Conservation (phyloP, 2,329 filamentous ascomycete species). For the Verticillium isaacii region DNA sequence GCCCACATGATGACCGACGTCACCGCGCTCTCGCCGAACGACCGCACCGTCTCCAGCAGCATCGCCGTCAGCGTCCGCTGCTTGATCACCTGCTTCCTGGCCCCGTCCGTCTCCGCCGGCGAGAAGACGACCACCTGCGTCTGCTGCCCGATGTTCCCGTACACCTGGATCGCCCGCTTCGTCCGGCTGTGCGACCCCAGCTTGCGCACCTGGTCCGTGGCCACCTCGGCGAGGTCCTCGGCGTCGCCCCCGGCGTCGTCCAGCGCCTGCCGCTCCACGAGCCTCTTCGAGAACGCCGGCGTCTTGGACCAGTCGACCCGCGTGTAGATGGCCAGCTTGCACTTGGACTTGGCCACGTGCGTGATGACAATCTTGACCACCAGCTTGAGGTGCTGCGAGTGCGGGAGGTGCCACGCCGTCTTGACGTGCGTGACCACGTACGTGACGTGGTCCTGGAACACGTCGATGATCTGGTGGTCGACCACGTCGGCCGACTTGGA, state of each 20-base stretch:
- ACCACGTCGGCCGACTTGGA: conserved; percentile 58
- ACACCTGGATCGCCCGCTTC: conserved; percentile 73
- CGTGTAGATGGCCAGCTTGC: conserved; percentile 83
- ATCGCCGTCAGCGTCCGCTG: conserved; percentile 62
- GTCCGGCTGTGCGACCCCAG: conserved; percentile 70
- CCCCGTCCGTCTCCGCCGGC: conserved; percentile 39
- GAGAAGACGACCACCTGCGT: conserved; percentile 59
- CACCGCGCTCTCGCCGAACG: conserved; percentile 68
- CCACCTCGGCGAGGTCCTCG: conserved; percentile 68
- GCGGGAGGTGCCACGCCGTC: conserved; percentile 79
- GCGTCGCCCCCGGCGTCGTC: conserved; percentile 70
- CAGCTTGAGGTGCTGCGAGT: conserved; percentile 72
- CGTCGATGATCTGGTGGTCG: conserved; percentile 83
- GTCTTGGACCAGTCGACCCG: conserved; percentile 80
- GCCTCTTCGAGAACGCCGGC: conserved; percentile 53
- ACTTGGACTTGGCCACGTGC: conserved; percentile 85
- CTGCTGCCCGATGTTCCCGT: conserved; percentile 68
- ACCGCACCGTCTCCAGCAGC: conserved; percentile 67
- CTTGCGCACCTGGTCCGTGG: conserved; percentile 72
- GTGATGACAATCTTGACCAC: conserved; percentile 92
- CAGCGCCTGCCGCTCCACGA: conserved; percentile 67
- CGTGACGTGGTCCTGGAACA: conserved; percentile 69
- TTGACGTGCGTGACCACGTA: conserved; percentile 61
- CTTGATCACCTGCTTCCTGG: conserved; percentile 55
- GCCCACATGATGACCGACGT: conserved; percentile 75